Conservation (phyloP, 768 basidiomycete species). For the Ramaria sp. region DNA sequence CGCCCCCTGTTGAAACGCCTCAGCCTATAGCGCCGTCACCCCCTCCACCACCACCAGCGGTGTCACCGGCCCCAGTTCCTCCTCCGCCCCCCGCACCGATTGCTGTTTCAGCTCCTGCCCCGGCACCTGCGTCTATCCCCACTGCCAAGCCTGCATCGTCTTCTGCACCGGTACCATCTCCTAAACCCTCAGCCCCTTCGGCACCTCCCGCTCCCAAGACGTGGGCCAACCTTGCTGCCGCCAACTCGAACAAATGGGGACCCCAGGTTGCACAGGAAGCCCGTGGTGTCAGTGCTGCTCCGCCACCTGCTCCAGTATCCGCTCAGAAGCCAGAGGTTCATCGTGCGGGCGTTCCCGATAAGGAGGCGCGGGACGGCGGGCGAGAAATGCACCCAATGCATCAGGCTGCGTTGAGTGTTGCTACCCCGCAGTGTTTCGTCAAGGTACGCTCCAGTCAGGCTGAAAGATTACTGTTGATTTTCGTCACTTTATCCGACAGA, state of each 20-base stretch:
- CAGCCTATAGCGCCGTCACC: slow-evolving; percentile 10
- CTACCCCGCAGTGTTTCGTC: slow-evolving; percentile 80
- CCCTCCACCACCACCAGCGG: slow-evolving; percentile 18
- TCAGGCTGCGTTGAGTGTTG: slow-evolving; percentile 50
- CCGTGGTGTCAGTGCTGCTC: slow-evolving; percentile 62
- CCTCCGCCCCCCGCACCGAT: slow-evolving; percentile 19
- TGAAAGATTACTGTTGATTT: background rate
- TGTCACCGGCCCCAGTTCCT: slow-evolving; percentile 19
- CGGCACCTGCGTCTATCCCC: slow-evolving; percentile 12
- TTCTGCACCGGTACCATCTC: slow-evolving; percentile 12
- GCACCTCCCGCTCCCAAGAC: slow-evolving; percentile 56
- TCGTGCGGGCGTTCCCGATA: background rate
- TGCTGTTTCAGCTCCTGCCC: slow-evolving; percentile 9
- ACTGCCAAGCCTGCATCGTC: slow-evolving; percentile 16
- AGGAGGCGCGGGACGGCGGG: slow-evolving; percentile 17
- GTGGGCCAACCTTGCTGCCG: slow-evolving; percentile 88
- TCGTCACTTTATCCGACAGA: slow-evolving; percentile 26
- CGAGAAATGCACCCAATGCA: slow-evolving; percentile 37
- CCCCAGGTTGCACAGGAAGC: slow-evolving; percentile 67
- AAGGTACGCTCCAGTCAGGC: slow-evolving; percentile 44
- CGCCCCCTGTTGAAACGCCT: slow-evolving; percentile 19
- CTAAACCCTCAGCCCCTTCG: slow-evolving; percentile 21
- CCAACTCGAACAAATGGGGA: slow-evolving; percentile 79
- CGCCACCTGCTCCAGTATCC: slow-evolving; percentile 25
- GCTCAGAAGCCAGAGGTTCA: slow-evolving; percentile 15